Evolutionary conservation across 345 rosid species (phyloP).

Genomic region (Dipteronia dyeriana): DNA sequence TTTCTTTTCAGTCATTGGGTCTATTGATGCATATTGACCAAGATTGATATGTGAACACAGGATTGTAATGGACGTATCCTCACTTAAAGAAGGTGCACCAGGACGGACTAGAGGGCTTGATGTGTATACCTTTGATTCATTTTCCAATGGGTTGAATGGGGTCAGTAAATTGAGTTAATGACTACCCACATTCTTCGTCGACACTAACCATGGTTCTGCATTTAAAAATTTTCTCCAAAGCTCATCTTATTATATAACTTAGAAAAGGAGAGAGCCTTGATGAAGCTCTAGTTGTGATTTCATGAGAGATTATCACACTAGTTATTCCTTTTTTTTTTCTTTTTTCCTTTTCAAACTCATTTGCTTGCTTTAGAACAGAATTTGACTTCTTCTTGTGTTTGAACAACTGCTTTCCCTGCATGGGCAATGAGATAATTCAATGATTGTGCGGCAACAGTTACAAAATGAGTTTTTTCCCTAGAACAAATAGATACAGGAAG

Average conservation of each 20-base stretch:
- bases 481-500: too few relatives aligned
- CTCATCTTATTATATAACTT: constrained; percentile 7
- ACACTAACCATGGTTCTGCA: constrained; percentile 28
- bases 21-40: background rate
- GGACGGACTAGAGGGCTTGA: constrained; percentile 86
- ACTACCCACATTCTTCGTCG: background rate
- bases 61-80: constrained; percentile 71
- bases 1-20: background rate
- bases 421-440: constrained; percentile 27
- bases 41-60: constrained; percentile 34
- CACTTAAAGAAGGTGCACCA: constrained; percentile 83
- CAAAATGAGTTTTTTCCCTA: too few relatives aligned
- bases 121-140: constrained; percentile 45
- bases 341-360: background rate
- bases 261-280: constrained; percentile 12
- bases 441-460: constrained; percentile 27
- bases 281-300: constrained; percentile 21
- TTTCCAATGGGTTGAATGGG: constrained; percentile 45
- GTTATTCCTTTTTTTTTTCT: background rate
- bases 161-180: constrained; percentile 35
- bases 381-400: constrained; percentile 17
- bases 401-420: constrained; percentile 24
- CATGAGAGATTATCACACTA: background rate
- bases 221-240: constrained; percentile 11
- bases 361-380: constrained; percentile 23